These are phyloP conservation scores for Fusarium subtropicale DNA, from an alignment of 2,329 filamentous ascomycete genomes.

Conservation along the genomic window DNA sequence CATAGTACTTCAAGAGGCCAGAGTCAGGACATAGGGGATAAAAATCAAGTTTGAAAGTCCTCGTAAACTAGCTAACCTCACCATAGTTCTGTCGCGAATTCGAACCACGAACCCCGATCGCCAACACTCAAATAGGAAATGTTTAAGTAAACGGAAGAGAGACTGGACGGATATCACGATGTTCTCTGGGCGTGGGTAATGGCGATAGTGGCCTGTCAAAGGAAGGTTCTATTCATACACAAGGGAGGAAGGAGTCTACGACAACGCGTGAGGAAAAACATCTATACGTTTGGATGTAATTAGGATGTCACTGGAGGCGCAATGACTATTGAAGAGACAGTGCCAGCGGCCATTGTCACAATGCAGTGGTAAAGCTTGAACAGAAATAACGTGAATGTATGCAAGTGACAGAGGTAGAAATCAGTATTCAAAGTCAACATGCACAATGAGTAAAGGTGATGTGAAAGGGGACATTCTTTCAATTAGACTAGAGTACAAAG, in stretches of 20 bases:
- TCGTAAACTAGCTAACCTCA: background rate
- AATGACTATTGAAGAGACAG: background rate
- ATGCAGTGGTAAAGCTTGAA: background rate
- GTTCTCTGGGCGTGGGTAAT: background rate
- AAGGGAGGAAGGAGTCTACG: background rate
- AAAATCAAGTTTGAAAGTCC: background rate
- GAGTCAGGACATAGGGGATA: background rate
- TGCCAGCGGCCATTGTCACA: background rate
- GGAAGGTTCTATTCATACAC: background rate
- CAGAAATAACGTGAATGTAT: background rate
- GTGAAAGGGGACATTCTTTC: background rate
- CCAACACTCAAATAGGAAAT: background rate
- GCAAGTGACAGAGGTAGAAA: background rate
- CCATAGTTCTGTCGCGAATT: background rate
- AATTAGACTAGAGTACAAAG: background rate
- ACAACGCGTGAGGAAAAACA: background rate
- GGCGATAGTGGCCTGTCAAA: background rate
- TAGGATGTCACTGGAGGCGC: background rate
- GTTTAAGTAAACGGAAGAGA: background rate
- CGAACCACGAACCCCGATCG: background rate
- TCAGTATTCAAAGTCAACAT: background rate
- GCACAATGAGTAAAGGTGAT: background rate
- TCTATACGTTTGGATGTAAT: background rate
- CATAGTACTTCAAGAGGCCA: background rate
- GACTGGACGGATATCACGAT: background rate